phyloP scores from a whole-genome alignment of 306 rosid genomes.

The Dalbergia cultrata region DNA sequence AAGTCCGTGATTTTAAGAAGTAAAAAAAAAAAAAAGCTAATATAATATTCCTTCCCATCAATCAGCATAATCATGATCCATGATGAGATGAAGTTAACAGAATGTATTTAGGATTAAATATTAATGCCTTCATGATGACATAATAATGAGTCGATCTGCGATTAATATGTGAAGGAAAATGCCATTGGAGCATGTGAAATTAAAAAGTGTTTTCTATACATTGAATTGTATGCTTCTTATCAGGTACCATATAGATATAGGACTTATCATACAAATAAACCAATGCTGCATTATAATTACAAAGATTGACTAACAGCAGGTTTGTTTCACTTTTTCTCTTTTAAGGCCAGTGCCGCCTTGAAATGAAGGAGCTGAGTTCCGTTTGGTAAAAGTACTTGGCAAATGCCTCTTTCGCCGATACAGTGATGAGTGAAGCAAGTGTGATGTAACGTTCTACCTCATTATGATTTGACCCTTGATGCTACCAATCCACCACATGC shows the following conservation, averaged over 20 bases:
- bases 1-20: background rate
- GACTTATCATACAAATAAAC: background rate
- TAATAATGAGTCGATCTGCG: background rate
- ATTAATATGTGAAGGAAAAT: too few relatives aligned
- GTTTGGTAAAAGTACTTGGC: background rate
- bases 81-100: too few relatives aligned
- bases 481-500: background rate
- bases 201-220: too few relatives aligned
- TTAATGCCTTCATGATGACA: background rate
- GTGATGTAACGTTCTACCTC: constrained; percentile 19
- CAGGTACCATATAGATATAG: background rate
- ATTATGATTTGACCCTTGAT: background rate
- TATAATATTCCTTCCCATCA: background rate
- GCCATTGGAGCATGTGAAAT: background rate
- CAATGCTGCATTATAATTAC: background rate
- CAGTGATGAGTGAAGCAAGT: background rate
- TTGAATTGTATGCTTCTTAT: too few relatives aligned
- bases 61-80: background rate
- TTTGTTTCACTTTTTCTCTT: background rate
- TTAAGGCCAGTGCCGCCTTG: background rate
- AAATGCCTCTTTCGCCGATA: background rate
- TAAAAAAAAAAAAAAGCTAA: background rate
- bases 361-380: background rate
- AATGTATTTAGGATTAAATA: background rate
- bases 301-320: background rate